Evolutionary conservation across 1,139 yeast genomes (phyloP), one percentile per base, ranked within the genome.

Genomic region (Suhomyces taliae): DNA sequence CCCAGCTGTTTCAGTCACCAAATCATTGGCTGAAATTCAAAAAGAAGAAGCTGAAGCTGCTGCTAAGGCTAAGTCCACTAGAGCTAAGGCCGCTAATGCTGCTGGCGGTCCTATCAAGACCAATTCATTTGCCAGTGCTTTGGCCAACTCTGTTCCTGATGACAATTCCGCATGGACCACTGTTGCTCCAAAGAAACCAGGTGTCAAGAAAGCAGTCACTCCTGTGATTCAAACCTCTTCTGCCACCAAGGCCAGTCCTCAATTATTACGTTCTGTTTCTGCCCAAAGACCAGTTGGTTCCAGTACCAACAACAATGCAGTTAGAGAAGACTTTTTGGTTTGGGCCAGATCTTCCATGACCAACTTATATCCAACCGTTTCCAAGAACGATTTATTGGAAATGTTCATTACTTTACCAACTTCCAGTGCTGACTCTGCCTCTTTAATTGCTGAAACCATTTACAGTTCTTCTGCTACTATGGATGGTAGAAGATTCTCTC

Each of bases 401-500:
- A 85, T 93, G 65, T 78, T 93, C 58, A 72, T 90, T 48, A 84
- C 91, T 45, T 78, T 93, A 53, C 97, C 98, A 35, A 69, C 81
- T 14, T 65, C 62, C 36, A 81, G 82, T 40, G 58, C 75, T 7
- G 97, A 90, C 56, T 83, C 96, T 1, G 75, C 79, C 41, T 96
- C 86, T 63, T 88, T 93, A 62, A 90, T 93, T 61, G 85, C 96
- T 4, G 99, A 93, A 64, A 89, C 97, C 11, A 84, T 93, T 51
- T 91, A 90, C 68, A 83, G 95, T 42, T 88, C 93, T 55, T 88
- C 97, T 29, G 81, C 95, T 2, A 87, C 95, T 2, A 85, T 93
- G 89, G 97, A 93, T 64, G 99, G 98, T 24, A 83, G 97, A 63
- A 79, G 96, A 53, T 93, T 91, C 72, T 96, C 98, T 1, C 82